A percentile compares a stretch with the other conserved stretches of the same genome.
phyloP scores from a whole-genome alignment of 441 rosid species.

The Erodium moschatum region DNA sequence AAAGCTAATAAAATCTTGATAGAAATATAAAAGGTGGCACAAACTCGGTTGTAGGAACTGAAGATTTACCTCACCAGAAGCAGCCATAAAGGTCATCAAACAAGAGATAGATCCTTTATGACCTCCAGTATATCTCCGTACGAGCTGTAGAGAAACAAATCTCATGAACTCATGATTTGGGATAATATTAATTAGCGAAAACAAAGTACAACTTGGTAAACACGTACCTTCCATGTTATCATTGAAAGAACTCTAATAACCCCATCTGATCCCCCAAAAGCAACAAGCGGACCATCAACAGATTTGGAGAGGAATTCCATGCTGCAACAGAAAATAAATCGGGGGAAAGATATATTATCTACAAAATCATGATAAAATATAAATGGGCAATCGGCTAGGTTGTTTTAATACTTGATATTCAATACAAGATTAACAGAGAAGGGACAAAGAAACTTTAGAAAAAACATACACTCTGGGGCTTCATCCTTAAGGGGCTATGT shows the following conservation, averaged over 20 bases:
- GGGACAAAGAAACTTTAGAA: background rate
- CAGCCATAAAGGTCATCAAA: slow-evolving; percentile 93
- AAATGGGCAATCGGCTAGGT: slow-evolving; percentile 6
- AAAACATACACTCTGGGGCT: too few relatives aligned
- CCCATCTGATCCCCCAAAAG: slow-evolving; percentile 96
- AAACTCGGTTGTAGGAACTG: background rate
- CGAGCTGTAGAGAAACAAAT: slow-evolving; percentile 58
- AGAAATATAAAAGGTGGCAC: too few relatives aligned
- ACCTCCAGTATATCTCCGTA: slow-evolving; percentile 86
- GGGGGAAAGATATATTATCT: background rate
- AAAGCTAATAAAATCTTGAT: too few relatives aligned
- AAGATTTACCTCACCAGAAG: slow-evolving; percentile 83
- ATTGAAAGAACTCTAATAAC: slow-evolving; percentile 95
- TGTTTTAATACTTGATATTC: background rate
- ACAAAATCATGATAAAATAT: slow-evolving; percentile 7
- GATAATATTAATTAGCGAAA: background rate
- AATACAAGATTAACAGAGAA: background rate
- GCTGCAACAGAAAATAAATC: slow-evolving; percentile 33
- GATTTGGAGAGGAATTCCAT: slow-evolving; percentile 91
- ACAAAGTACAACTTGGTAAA: background rate
- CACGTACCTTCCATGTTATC: slow-evolving; percentile 93
- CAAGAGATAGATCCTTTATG: slow-evolving; percentile 93
- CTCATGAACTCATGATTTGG: slow-evolving; percentile 3
- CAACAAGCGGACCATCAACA: slow-evolving; percentile 87
- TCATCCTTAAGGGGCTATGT: too few relatives aligned